Evolutionary conservation across 148 eudicot species (phyloP), one percentile per base, ranked within the genome.

Genomic region (Spergularia bocconei): DNA sequence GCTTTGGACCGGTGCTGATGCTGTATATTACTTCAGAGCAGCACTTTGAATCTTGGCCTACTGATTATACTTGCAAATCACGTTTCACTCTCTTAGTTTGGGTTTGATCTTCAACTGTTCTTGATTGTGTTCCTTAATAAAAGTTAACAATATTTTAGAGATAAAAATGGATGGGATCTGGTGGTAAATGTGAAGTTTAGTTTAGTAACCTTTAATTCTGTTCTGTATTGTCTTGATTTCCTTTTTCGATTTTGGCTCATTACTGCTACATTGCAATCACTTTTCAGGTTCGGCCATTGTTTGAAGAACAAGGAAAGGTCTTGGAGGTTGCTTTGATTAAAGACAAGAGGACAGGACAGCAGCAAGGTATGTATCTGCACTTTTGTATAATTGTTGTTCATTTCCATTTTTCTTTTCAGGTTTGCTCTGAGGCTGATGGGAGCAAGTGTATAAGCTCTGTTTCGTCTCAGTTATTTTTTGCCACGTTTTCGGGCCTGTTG

Each of bases 301-400:
- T 94, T 88, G 97, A 90, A 71, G 84, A 90, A 59, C 97, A 94
- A 75, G 98, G 98, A 67, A 82, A 79, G 63, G 98, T 94, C 72
- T 57, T 94, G 70, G 98, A 94, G 85, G 96, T 94, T 84, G 96
- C 93, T 82, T 77, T 94, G 70, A 94, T 94, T 74, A 94, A 86
- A 83, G 98, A 94, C 73, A 91, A 88, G 84, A 87, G 89, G 81
- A 88, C 98, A 11, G 97, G 98, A 44, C 91, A 80, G 77, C 98
- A 91, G 50, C 97, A 92, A 91, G 98, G 98, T 94, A 94, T 81
- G 90, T 80, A 66, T 66, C 63, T 61, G 60, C 60, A 51, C 54
- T 81, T 80, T 69, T 13, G 25, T 41, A 66, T 53, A 47, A 64
- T 76, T 86, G 66, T 73, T 9, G 71, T 85, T 75, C 63, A 33